Evolutionary conservation across 306 rosid species (phyloP).

Genomic region (Lathyrus oleraceus): DNA sequence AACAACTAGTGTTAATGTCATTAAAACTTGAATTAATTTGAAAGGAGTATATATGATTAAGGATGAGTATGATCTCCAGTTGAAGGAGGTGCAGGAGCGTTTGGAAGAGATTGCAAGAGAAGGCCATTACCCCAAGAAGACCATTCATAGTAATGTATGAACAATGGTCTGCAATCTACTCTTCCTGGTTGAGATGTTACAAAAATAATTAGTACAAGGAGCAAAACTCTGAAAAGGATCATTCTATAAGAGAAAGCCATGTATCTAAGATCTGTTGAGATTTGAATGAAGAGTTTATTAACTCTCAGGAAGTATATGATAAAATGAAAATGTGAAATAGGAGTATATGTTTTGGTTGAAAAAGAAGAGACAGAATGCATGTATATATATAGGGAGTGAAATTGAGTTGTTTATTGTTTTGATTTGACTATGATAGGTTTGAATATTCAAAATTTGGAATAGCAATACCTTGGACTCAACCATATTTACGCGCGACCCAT

Average conservation of each 20-base stretch:
- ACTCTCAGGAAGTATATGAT: too few relatives aligned
- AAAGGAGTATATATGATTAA: too few relatives aligned
- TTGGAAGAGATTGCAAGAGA: slow-evolving; percentile 34
- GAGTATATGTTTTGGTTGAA: background rate
- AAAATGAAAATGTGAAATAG: too few relatives aligned
- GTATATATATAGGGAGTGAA: slow-evolving; percentile 26
- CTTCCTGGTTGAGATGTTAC: slow-evolving; percentile 28
- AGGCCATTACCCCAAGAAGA: slow-evolving; percentile 10
- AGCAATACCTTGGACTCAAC: background rate
- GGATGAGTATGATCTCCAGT: slow-evolving; percentile 21
- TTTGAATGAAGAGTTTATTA: too few relatives aligned
- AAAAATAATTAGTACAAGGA: slow-evolving; percentile 18
- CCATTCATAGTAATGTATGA: slow-evolving; percentile 11
- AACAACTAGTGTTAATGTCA: too few relatives aligned
- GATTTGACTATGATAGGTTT: slow-evolving; percentile 11
- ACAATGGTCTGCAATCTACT: slow-evolving; percentile 40
- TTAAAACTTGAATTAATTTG: too few relatives aligned
- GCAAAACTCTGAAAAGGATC: slow-evolving; percentile 15
- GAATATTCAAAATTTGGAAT: slow-evolving; percentile 7
- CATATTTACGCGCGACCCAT: slow-evolving; percentile 20
- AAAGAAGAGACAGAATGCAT: background rate
- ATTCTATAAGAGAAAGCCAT: slow-evolving; percentile 29
- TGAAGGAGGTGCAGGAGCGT: background rate
- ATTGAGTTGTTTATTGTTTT: slow-evolving; percentile 14
- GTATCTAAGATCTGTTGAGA: background rate